Evolutionary conservation across 768 basidiomycete species (phyloP), one percentile per base, ranked within the genome.

Genomic region (Naganishia antarctica): DNA sequence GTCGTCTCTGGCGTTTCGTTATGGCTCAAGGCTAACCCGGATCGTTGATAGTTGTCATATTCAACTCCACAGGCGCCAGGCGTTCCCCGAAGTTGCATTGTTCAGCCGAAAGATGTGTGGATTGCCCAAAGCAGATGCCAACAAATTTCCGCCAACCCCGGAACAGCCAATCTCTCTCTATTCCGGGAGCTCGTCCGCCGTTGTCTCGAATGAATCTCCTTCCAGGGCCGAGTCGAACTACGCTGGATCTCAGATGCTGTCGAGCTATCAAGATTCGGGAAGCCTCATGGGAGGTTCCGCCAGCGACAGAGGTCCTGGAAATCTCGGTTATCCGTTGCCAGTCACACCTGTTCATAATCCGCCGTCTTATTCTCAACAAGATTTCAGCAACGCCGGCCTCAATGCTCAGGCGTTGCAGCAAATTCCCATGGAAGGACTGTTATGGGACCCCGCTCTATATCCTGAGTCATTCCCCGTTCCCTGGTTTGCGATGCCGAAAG

Each of bases 91-190:
- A 57, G 76, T 77, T 15, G 73, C 74, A 7, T 61, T 77, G 26
- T 77, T 77, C 71, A 73, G 72, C 47, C 72, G 72, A 61, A 69
- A 64, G 53, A 75, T 77, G 43, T 77, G 76, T 59, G 76, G 76
- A 26, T 47, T 77, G 12, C 76, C 76, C 1, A 73, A 74, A 65
- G 66, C 68, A 1, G 63, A 64, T 29, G 53, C 31, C 37, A 26
- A 6, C 21, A 64, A 46, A n/a, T 9, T 64, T 26, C 63, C 63
- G n/a, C 43, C 59, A 29, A 64, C 63, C 12, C 63, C 63, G 11
- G 51, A 64, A 32, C 62, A 63, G 29, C 32, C 48, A 21, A 40
- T 63, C 26, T 63, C 62, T 16, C 26, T 29, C 5, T 63, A 51
- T 26, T 53, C 62, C 16, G 62, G 41, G 31, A 16, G 15, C 21